Base-by-base conservation (phyloP, 2,329 filamentous ascomycete genomes). In the Elsinoe perseae region DNA sequence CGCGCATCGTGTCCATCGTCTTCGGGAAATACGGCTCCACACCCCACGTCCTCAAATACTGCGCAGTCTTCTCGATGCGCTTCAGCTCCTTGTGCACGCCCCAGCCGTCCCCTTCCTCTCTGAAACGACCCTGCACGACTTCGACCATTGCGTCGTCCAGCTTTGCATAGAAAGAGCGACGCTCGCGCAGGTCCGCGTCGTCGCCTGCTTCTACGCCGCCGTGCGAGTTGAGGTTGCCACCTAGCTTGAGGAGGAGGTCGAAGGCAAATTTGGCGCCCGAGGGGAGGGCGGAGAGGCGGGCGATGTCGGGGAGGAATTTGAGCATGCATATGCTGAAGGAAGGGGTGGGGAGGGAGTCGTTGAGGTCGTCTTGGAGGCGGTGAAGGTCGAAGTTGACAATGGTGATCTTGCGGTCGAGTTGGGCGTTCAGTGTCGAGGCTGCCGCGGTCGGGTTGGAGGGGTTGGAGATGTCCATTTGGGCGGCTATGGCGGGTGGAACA, bases 381-480 rank as follows among this genome's bases (percentile, higher is more conserved):
- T 80, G 77, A 2, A 80, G 75, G 64, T 79, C 77, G 64, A 79
- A 79, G 69, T 80, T 79, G 56, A 80, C 76, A 56, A 80, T 79
- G 34, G 77, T 79, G 68, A 80, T 80, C 63, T 79, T 79, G 72
- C 77, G 77, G 66, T 80, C 77, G 59, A 80, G 75, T 64, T 80
- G 77, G n/a, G 75, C 76, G 64, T 78, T 78, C 59, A 80, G 73
- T 1, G 76, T 77, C 30, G 71, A 67, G 30, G 77, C 76, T 20
- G 75, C 74, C 59, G 76, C 73, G 18, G 75, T 72, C 2, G 68
- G 67, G 23, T 66, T 67, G 61, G 67, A 64, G 4, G 57, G 57
- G 4, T 72, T 73, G 44, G 74, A 70, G 23, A 69, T 69, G 65
- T 79, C 77, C 77, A 80, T 79, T 59, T 75, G 73, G 61, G 75